phyloP scores from a whole-genome alignment of 805 yeast species.

The Zygosaccharomyces pseudorouxii region DNA sequence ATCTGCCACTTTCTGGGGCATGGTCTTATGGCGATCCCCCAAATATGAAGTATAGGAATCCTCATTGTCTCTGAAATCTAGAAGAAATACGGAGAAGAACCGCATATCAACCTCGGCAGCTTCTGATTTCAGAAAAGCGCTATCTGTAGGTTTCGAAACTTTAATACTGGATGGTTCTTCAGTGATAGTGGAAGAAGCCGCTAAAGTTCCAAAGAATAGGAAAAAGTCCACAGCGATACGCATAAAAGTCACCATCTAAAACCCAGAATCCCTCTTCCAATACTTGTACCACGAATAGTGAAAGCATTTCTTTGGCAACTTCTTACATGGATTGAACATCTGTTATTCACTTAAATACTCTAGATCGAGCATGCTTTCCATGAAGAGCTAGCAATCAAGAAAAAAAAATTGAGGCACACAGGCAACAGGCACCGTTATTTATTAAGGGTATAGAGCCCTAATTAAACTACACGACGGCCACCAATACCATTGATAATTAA shows the following conservation, averaged over 20 bases:
- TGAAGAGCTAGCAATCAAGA: neutral
- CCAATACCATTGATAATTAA: neutral
- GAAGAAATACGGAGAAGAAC: constrained; percentile 32
- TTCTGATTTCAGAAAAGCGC: constrained; percentile 19
- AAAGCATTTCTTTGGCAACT: neutral
- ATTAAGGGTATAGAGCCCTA: neutral
- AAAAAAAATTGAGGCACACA: neutral
- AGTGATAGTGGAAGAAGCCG: neutral
- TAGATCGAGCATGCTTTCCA: neutral
- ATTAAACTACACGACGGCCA: neutral
- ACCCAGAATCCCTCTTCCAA: neutral
- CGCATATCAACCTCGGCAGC: constrained; percentile 35
- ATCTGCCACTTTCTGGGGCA: constrained; percentile 36
- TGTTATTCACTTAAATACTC: neutral
- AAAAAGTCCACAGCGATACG: neutral
- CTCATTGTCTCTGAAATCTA: constrained; percentile 31
- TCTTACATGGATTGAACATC: neutral
- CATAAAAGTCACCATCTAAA: neutral
- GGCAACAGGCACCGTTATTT: neutral
- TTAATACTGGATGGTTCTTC: neutral
- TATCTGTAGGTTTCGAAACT: neutral
- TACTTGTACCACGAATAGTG: neutral
- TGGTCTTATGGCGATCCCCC: constrained; percentile 27
- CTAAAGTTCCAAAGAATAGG: neutral
- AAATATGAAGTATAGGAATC: constrained; percentile 36